phyloP scores from a whole-genome alignment of 345 rosid genomes.

The Cardiospermum halicacabum region DNA sequence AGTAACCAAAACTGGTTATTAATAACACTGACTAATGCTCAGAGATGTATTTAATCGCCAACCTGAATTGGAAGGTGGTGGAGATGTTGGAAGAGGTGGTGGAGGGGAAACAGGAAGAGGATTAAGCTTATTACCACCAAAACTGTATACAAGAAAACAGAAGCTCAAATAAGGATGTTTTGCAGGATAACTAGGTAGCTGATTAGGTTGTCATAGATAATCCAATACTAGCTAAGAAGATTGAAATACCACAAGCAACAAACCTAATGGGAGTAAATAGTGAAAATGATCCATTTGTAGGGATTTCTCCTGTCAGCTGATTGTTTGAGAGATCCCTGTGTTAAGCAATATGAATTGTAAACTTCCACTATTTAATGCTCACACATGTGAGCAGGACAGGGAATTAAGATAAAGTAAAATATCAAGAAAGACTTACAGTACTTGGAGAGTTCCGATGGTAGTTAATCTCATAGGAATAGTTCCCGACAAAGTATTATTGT shows the following conservation, averaged over 20 bases:
- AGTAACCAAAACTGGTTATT: not conserved
- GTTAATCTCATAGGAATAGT: conserved; percentile 57
- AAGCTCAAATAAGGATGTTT: not conserved
- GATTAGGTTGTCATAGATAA: conserved; percentile 7
- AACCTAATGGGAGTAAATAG: conserved; percentile 76
- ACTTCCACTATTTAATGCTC: not conserved
- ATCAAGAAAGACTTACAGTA: conserved; percentile 51
- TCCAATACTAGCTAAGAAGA: not conserved
- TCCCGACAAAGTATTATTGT: conserved; percentile 60
- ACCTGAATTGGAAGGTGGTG: conserved; percentile 44
- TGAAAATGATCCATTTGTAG: conserved; percentile 78
- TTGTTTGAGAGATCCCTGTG: conserved; percentile 88
- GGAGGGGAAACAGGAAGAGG: conserved; percentile 38
- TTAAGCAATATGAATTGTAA: conserved; percentile 17
- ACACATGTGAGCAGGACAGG: not conserved
- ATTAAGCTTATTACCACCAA: conserved; percentile 31
- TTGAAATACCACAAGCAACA: conserved; percentile 9
- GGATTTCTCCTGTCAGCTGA: conserved; percentile 53
- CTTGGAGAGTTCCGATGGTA: conserved; percentile 44
- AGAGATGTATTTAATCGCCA: conserved; percentile 12
- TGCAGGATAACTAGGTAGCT: not conserved
- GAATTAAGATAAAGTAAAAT: not conserved
- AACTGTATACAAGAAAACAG: conserved; percentile 46
- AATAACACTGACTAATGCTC: not conserved
- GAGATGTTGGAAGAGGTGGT: conserved; percentile 38